Percentiles rank a stretch among this genome's conserved stretches.
Evolutionary conservation across 2,329 filamentous ascomycete species (phyloP).

Genomic region (Phialocephala subalpina): DNA sequence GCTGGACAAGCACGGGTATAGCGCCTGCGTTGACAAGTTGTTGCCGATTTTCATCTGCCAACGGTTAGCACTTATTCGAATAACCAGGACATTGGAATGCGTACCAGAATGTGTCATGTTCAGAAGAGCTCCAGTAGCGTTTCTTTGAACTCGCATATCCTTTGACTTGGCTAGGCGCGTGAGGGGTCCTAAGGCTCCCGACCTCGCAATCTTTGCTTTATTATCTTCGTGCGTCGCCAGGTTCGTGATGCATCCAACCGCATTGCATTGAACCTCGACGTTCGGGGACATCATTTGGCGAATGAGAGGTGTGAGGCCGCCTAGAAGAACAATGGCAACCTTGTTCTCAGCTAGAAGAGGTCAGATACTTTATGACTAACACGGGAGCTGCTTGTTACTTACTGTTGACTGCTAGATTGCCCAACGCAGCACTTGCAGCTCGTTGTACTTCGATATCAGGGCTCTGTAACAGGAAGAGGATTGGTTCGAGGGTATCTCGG

Average conservation of each 20-base stretch:
- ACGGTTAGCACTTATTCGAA: conserved; percentile 27
- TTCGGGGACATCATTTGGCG: conserved; percentile 98
- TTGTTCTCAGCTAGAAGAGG: conserved; percentile 88
- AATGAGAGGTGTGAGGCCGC: conserved; percentile 89
- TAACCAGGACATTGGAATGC: conserved; percentile 35
- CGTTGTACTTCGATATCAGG: conserved; percentile 96
- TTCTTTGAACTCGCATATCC: conserved; percentile 97
- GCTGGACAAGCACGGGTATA: conserved; percentile 96
- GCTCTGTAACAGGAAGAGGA: conserved; percentile 93
- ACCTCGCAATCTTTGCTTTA: conserved; percentile 97
- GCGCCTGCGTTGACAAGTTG: conserved; percentile 96
- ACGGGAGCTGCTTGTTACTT: conserved; percentile 46
- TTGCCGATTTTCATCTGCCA: conserved; percentile 91
- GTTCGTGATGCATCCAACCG: conserved; percentile 98
- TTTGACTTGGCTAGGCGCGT: conserved; percentile 95
- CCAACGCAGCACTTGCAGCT: conserved; percentile 93
- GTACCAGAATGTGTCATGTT: conserved; percentile 99
- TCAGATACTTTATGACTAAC: conserved; percentile 48
- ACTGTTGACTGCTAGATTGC: conserved; percentile 98
- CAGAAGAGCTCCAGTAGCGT: conserved; percentile 92
- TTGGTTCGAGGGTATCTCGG: conserved; percentile 92
- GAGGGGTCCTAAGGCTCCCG: conserved; percentile 88
- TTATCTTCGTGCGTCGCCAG: conserved; percentile 98
- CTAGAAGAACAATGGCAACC: conserved; percentile 91
- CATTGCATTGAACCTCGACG: conserved; percentile 98